Conservation (phyloP, 176 grass and related monocot species). For the Zea luxurians region DNA sequence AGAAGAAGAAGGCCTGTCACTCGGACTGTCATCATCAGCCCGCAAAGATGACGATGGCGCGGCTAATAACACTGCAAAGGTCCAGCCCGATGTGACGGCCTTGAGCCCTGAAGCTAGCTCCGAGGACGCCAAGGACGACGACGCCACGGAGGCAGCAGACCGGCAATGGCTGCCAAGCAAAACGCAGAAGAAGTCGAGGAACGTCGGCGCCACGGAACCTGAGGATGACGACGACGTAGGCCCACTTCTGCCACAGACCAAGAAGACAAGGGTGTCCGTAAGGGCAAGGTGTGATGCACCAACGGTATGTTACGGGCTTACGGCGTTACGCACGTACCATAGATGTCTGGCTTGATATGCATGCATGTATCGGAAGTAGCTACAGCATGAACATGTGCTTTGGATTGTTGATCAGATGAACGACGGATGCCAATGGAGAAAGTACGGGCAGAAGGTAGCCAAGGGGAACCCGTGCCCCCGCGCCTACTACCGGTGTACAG, state of each 20-base stretch:
- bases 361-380: neutral
- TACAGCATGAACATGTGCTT: neutral
- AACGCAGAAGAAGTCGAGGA: conserved; percentile 41
- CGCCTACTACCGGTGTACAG: conserved; percentile 87
- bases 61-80: conserved; percentile 28
- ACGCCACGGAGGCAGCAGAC: conserved; percentile 18
- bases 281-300: conserved; percentile 71
- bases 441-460: conserved; percentile 85
- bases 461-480: conserved; percentile 88
- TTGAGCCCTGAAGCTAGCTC: conserved; percentile 67
- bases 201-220: neutral
- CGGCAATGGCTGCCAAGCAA: conserved; percentile 52
- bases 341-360: neutral
- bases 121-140: conserved; percentile 48
- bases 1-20: conserved; percentile 46
- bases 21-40: conserved; percentile 49
- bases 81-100: conserved; percentile 29
- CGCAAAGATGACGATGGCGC: conserved; percentile 40
- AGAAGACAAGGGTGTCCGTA: conserved; percentile 79
- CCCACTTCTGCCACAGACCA: conserved; percentile 48
- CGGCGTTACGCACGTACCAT: neutral
- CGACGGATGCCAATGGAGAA: conserved; percentile 91
- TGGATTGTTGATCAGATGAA: conserved; percentile 58
- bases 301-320: conserved; percentile 69
- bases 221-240: conserved; percentile 48